phyloP scores from a whole-genome alignment of 2,329 filamentous ascomycete species.

The Talaromyces atroroseus region DNA sequence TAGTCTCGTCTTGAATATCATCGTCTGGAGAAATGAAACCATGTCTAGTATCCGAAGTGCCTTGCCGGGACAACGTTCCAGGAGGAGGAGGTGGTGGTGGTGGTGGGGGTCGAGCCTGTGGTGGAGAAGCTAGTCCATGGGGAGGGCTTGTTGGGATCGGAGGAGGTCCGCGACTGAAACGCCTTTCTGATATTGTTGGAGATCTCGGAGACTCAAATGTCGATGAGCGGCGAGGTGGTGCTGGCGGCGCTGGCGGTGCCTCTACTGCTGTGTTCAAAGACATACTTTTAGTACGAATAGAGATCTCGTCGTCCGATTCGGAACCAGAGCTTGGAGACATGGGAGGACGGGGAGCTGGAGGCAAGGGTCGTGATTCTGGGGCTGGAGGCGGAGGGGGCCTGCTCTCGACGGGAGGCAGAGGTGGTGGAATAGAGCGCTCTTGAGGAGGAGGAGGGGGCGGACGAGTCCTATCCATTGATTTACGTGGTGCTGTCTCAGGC shows the following conservation, averaged over 20 bases:
- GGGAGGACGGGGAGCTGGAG: constrained; percentile 48
- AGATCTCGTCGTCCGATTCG: constrained; percentile 83
- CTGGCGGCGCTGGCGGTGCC: constrained; percentile 19
- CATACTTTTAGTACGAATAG: constrained; percentile 45
- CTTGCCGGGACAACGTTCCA: constrained; percentile 50
- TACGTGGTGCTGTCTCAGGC: constrained; percentile 27
- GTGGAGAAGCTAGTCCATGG: constrained; percentile 32
- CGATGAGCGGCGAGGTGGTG: constrained; percentile 28
- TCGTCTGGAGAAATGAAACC: constrained; percentile 32
- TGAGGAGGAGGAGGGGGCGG: constrained; percentile 45
- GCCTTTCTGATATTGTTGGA: constrained; percentile 32
- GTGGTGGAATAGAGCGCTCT: constrained; percentile 43
- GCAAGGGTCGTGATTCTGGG: constrained; percentile 38
- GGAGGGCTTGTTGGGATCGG: constrained; percentile 35
- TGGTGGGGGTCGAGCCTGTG: constrained; percentile 60
- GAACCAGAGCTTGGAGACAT: constrained; percentile 71
- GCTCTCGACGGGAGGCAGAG: constrained; percentile 37
- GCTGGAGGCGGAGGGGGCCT: constrained; percentile 33
- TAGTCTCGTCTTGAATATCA: constrained; percentile 72
- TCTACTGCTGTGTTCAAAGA: constrained; percentile 38
- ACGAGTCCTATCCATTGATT: constrained; percentile 38
- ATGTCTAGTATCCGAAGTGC: constrained; percentile 52
- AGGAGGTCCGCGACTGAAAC: constrained; percentile 40
- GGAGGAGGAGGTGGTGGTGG: constrained; percentile 58
- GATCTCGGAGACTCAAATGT: constrained; percentile 31